phyloP scores from a whole-genome alignment of 805 yeast genomes.

The Metschnikowia matae region DNA sequence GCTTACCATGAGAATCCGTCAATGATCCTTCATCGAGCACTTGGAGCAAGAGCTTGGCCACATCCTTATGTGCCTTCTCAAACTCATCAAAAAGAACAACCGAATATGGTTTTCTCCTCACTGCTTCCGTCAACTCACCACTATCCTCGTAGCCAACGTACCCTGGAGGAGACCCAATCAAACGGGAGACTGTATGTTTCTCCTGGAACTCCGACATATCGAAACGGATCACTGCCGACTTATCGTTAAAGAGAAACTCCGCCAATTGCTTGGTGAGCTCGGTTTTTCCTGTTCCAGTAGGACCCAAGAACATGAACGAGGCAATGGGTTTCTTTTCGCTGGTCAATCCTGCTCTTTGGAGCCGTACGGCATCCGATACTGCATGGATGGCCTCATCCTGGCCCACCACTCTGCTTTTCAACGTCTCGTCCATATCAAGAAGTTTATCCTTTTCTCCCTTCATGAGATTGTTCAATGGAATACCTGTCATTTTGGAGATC shows the following conservation, averaged over 20 bases:
- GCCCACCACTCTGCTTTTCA: conserved; percentile 80
- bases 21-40: conserved; percentile 93
- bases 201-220: conserved; percentile 99
- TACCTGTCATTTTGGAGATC: conserved; percentile 91
- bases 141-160: conserved; percentile 94
- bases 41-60: conserved; percentile 84
- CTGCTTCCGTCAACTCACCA: conserved; percentile 96
- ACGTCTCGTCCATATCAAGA: conserved; percentile 76
- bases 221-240: conserved; percentile 79
- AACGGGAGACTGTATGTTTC: conserved; percentile 81
- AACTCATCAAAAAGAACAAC: conserved; percentile 93
- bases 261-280: conserved; percentile 92
- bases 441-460: conserved; percentile 93
- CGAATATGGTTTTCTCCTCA: conserved; percentile 90
- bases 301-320: conserved; percentile 93
- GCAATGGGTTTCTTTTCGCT: conserved; percentile 95
- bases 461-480: conserved; percentile 85
- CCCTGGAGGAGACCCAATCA: conserved; percentile 98
- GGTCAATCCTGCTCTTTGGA: conserved; percentile 95
- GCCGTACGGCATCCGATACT: conserved; percentile 88
- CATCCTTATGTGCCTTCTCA: conserved; percentile 95
- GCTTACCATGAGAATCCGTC: conserved; percentile 93
- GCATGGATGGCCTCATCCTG: conserved; percentile 93
- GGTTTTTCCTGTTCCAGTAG: conserved; percentile 98
- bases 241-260: conserved; percentile 86